These are phyloP conservation scores for Arachnomyces sp. DNA, from an alignment of 2,329 filamentous ascomycete genomes.

Conservation along the genomic window DNA sequence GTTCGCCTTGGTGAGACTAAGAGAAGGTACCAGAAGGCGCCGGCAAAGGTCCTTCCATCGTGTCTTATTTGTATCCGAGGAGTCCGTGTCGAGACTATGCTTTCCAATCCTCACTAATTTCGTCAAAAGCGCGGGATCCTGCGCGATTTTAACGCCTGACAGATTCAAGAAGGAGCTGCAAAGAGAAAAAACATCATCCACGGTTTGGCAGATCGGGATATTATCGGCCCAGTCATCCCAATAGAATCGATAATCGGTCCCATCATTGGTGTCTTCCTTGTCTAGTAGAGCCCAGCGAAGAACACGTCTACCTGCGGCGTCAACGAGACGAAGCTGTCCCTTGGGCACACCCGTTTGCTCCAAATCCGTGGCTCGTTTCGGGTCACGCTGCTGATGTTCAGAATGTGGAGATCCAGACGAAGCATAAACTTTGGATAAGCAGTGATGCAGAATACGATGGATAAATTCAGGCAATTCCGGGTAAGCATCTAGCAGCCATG, in stretches of 20 bases:
- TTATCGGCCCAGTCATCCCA: constrained; percentile 97
- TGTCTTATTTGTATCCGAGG: constrained; percentile 59
- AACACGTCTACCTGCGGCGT: constrained; percentile 56
- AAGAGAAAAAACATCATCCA: constrained; percentile 84
- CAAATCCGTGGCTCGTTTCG: constrained; percentile 43
- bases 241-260: constrained; percentile 78
- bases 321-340: constrained; percentile 57
- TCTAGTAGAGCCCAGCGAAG: constrained; percentile 82
- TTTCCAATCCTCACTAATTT: constrained; percentile 82
- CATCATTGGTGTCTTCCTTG: constrained; percentile 65
- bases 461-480: constrained; percentile 73
- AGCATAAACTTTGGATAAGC: constrained; percentile 66
- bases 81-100: constrained; percentile 63
- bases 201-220: constrained; percentile 78
- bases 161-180: constrained; percentile 78
- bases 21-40: constrained; percentile 74
- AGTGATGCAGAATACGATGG: constrained; percentile 78
- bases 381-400: constrained; percentile 38
- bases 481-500: constrained; percentile 82
- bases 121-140: constrained; percentile 66
- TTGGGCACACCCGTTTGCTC: constrained; percentile 65
- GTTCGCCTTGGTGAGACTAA: constrained; percentile 81
- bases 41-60: constrained; percentile 83
- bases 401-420: constrained; percentile 42
- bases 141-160: constrained; percentile 82